These are phyloP conservation scores for Geosiphon pyriformis DNA, from an alignment of 192 early-diverging fungal species.

Conservation along the genomic window DNA sequence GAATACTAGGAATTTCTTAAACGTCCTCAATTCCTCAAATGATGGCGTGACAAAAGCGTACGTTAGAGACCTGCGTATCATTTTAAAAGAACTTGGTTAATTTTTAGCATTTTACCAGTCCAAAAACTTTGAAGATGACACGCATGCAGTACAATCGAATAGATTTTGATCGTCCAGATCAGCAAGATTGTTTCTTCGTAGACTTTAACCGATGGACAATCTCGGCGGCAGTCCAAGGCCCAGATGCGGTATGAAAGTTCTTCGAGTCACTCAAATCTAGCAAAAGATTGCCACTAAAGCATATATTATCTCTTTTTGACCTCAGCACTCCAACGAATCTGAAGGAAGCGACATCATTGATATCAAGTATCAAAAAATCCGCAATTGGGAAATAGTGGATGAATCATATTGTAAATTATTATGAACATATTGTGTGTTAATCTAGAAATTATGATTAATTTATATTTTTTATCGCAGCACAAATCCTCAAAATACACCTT, in stretches of 20 bases:
- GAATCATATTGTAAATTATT: not conserved
- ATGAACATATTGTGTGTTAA: too few species aligned
- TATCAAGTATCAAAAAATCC: constrained; percentile 13
- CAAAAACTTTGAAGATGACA: constrained; percentile 6
- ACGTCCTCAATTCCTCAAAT: constrained; percentile 1
- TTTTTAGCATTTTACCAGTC: not conserved
- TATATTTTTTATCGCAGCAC: not conserved
- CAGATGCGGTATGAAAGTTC: not conserved
- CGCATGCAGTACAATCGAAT: constrained; percentile 11
- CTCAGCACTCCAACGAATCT: too few species aligned
- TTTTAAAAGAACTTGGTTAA: not conserved
- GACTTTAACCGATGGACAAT: constrained; percentile 21
- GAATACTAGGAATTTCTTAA: constrained; percentile 8
- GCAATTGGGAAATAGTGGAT: not conserved
- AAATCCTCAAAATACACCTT: constrained; percentile 8
- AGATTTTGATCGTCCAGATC: constrained; percentile 6
- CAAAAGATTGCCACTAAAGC: too few species aligned
- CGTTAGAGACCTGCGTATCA: not conserved
- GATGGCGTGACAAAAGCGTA: constrained; percentile 11
- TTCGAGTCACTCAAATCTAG: too few species aligned
- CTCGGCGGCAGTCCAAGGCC: not conserved
- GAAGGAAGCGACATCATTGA: constrained; percentile 2
- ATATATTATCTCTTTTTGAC: too few species aligned
- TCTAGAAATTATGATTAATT: not conserved
- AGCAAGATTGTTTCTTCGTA: constrained; percentile 11